A percentile compares a stretch with the other conserved stretches of the same genome.
Conservation (phyloP, 176 grass and related monocot genomes). For the Aechmea fasciata region DNA sequence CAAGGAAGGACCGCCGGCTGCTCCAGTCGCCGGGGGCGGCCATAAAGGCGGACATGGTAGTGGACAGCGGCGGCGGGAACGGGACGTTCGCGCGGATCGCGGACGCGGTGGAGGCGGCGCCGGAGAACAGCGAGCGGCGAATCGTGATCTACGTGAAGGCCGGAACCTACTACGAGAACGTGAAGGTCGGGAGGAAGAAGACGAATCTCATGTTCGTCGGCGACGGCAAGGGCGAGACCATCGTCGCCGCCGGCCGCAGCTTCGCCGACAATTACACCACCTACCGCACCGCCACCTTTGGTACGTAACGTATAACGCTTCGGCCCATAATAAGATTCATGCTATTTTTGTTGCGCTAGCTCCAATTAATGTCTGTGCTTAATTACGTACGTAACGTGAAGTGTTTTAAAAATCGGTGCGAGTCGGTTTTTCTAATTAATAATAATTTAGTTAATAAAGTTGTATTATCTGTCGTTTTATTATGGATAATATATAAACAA, state of each 20-base stretch:
- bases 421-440: too few relatives aligned
- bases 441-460: too few relatives aligned
- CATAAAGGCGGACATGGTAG: constrained; percentile 25
- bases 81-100: constrained; percentile 24
- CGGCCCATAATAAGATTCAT: too few relatives aligned
- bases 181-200: constrained; percentile 54
- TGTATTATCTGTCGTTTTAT: too few relatives aligned
- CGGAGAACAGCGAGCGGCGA: constrained; percentile 31
- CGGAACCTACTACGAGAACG: constrained; percentile 48
- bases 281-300: constrained; percentile 58
- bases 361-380: too few relatives aligned
- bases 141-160: constrained; percentile 51
- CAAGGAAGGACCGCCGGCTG: constrained; percentile 24
- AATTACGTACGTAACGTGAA: too few relatives aligned
- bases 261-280: constrained; percentile 45
- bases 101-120: constrained; percentile 40
- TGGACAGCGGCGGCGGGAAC: constrained; percentile 32
- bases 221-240: constrained; percentile 40
- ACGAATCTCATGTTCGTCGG: constrained; percentile 59
- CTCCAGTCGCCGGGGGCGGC: constrained; percentile 14
- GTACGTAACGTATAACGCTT: constrained; percentile 13
- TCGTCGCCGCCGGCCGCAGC: constrained; percentile 28
- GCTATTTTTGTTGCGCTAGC: not conserved
- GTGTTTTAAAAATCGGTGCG: too few relatives aligned
- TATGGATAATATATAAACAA: too few relatives aligned